Conservation (phyloP, 768 basidiomycete species). For the Xanthoconium stramineum region DNA sequence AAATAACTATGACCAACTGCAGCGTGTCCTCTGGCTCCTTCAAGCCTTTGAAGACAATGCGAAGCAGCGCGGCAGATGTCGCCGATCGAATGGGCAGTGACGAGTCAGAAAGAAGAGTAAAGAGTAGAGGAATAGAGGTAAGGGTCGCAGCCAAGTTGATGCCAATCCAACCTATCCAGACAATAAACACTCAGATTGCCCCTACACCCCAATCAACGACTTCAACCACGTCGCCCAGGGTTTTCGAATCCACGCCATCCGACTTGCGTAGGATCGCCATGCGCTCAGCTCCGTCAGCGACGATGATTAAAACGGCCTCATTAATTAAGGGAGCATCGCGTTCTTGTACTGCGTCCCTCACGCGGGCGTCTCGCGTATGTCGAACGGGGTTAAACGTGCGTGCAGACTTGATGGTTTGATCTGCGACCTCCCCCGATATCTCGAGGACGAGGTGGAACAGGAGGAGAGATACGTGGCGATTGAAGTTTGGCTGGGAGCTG, state of each 20-base stretch:
- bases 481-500: constrained; percentile 58
- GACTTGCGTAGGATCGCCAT: constrained; percentile 53
- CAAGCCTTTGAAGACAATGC: constrained; percentile 89
- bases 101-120: constrained; percentile 74
- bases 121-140: constrained; percentile 79
- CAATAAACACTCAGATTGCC: not conserved
- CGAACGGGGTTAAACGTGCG: constrained; percentile 66
- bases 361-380: constrained; percentile 75
- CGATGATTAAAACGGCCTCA: constrained; percentile 79
- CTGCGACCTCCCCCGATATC: constrained; percentile 96
- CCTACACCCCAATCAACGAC: constrained; percentile 85
- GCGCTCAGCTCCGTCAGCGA: constrained; percentile 65
- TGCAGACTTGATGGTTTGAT: constrained; percentile 89
- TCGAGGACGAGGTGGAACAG: constrained; percentile 92
- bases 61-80: constrained; percentile 70
- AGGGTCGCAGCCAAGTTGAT: constrained; percentile 94
- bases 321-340: constrained; percentile 85
- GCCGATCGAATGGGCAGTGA: constrained; percentile 80
- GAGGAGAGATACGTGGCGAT: constrained; percentile 81
- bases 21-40: constrained; percentile 90
- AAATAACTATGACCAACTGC: constrained; percentile 84
- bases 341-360: constrained; percentile 88
- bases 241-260: constrained; percentile 41
- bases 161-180: constrained; percentile 85
- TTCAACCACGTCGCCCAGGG: constrained; percentile 62